Percentiles rank a stretch among this genome's conserved stretches.
phyloP scores from a whole-genome alignment of 805 yeast genomes.

The Ogataea pini region DNA sequence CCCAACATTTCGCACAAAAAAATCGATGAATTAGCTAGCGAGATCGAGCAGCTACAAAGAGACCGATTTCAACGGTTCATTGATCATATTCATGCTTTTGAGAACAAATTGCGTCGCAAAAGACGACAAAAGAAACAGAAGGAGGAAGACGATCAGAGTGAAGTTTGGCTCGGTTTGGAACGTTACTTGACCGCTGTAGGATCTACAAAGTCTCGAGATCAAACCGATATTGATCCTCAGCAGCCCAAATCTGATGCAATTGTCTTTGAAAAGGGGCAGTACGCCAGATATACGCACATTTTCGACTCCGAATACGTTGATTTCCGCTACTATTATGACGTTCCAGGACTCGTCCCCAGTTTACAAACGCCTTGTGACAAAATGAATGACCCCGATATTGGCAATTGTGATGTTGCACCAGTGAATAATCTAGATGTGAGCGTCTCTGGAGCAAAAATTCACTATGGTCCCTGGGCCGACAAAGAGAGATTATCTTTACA shows the following conservation, averaged over 20 bases:
- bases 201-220: conserved; percentile 33
- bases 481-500: conserved; percentile 73
- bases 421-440: conserved; percentile 60
- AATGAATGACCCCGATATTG: conserved; percentile 52
- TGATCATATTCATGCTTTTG: conserved; percentile 3
- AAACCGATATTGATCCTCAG: conserved; percentile 13
- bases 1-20: conserved; percentile 69
- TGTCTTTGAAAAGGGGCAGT: conserved; percentile 57
- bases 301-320: conserved; percentile 58
- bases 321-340: conserved; percentile 67
- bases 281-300: conserved; percentile 76
- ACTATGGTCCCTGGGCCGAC: conserved; percentile 97
- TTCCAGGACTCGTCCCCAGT: conserved; percentile 62
- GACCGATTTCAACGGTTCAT: conserved; percentile 6
- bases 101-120: conserved; percentile 4
- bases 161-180: conserved; percentile 75
- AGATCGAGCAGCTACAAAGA: conserved; percentile 2
- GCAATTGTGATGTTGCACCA: conserved; percentile 60
- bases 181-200: conserved; percentile 52
- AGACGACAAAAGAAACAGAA: conserved; percentile 1
- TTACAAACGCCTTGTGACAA: conserved; percentile 30
- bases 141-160: conserved; percentile 22
- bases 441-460: conserved; percentile 61
- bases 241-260: conserved; percentile 25
- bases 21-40: conserved; percentile 14